These are phyloP conservation scores for Sordariomycetes sp. DNA, from an alignment of 2,329 filamentous ascomycete species.

Conservation along the genomic window DNA sequence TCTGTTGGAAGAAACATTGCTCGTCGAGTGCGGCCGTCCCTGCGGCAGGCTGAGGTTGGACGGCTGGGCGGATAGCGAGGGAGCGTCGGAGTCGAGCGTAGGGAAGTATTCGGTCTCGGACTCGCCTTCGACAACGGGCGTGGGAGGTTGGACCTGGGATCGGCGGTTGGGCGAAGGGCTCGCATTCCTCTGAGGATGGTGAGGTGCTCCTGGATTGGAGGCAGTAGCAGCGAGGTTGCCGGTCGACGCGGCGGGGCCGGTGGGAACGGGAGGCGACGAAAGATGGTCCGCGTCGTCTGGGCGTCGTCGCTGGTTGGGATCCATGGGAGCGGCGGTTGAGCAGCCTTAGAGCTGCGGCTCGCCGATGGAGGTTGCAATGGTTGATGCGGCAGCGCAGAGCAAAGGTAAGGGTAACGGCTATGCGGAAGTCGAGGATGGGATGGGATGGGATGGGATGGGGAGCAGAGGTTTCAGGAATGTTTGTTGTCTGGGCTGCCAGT, in stretches of 20 bases:
- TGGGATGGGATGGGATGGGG: no score
- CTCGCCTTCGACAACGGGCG: background rate
- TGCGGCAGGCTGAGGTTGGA: background rate
- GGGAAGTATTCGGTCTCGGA: slow-evolving; percentile 5
- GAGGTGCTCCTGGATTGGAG: background rate
- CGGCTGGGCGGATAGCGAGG: background rate
- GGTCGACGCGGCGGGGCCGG: slow-evolving; percentile 2
- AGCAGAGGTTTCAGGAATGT: no score
- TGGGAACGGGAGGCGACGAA: background rate
- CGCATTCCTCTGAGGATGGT: background rate
- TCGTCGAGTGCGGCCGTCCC: background rate
- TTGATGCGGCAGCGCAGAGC: no score
- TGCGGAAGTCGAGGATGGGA: no score
- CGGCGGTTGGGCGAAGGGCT: background rate
- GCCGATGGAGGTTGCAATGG: no score
- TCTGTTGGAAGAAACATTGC: slow-evolving; percentile 1
- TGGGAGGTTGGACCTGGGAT: background rate
- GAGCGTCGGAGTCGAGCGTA: background rate
- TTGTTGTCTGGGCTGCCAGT: no score
- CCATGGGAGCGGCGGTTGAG: slow-evolving; percentile 1
- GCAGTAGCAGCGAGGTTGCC: background rate
- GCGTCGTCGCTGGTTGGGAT: background rate
- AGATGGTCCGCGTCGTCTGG: background rate
- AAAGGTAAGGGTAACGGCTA: background rate
- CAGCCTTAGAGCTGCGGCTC: no score